Conservation (phyloP, 73 alveolate genomes). For the Paramecium sonneborni region DNA sequence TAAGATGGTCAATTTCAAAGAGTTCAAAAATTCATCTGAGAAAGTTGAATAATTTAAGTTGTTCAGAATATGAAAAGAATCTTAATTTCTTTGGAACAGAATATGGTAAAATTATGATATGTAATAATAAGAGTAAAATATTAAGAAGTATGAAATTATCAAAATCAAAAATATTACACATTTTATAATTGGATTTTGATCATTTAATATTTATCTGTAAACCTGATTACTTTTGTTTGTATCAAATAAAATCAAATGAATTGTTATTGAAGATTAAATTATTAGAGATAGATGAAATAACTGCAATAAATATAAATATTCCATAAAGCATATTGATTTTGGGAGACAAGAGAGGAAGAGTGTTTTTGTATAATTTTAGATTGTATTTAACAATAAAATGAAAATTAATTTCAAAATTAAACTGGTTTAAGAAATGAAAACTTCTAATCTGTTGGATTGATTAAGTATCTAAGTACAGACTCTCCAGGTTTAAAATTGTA, state of each 20-base stretch:
- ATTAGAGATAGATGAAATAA: background rate
- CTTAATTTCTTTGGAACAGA: background rate
- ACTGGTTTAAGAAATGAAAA: slow-evolving; percentile 47
- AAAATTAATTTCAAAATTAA: background rate
- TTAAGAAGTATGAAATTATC: background rate
- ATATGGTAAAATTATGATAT: background rate
- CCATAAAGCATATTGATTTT: background rate
- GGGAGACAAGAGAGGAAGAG: background rate
- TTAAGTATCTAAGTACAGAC: slow-evolving; percentile 47
- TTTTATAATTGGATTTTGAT: background rate
- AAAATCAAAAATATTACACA: background rate
- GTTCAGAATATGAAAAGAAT: background rate
- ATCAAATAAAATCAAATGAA: background rate
- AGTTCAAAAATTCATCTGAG: background rate
- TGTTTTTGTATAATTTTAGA: background rate
- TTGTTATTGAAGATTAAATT: background rate
- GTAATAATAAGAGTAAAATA: background rate
- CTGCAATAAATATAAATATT: background rate
- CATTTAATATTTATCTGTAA: background rate
- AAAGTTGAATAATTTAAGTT: background rate
- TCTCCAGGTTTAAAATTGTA: slow-evolving; percentile 60
- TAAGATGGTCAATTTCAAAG: background rate
- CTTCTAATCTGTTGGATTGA: slow-evolving; percentile 56
- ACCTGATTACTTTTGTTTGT: slow-evolving; percentile 20
- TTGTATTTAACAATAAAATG: background rate